Conservation (phyloP, 2,329 filamentous ascomycete species). For the Pezicula neosporulosa region DNA sequence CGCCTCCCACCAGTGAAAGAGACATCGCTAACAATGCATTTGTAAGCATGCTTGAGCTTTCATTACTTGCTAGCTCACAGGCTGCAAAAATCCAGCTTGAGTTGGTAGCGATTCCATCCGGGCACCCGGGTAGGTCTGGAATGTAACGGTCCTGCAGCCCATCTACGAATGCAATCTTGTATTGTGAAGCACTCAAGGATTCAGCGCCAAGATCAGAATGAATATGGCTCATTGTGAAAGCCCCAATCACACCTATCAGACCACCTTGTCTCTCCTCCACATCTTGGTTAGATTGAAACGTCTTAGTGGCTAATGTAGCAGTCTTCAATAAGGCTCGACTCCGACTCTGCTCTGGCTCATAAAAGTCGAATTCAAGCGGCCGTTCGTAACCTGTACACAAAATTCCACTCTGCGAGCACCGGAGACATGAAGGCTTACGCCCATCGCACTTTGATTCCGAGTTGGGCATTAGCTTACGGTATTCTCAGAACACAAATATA, state of each 20-base stretch:
- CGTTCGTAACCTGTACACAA: slow-evolving; percentile 7
- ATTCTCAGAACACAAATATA: too few relatives aligned
- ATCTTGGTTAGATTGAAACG: background rate
- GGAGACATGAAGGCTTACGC: slow-evolving; percentile 4
- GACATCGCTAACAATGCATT: slow-evolving; percentile 8
- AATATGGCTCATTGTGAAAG: too few relatives aligned
- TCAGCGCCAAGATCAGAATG: background rate
- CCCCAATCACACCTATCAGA: too few relatives aligned
- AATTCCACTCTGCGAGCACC: slow-evolving; percentile 5
- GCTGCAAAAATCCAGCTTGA: slow-evolving; percentile 3
- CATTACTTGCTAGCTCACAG: slow-evolving; percentile 2
- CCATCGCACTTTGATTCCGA: slow-evolving; percentile 8
- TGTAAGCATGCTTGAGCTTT: slow-evolving; percentile 4
- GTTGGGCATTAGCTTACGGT: too few relatives aligned
- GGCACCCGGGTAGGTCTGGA: background rate
- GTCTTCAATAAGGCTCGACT: background rate
- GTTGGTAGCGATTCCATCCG: background rate
- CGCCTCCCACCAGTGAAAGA: slow-evolving; percentile 2
- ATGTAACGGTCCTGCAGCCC: slow-evolving; percentile 9
- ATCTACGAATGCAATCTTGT: slow-evolving; percentile 4
- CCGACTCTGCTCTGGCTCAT: background rate
- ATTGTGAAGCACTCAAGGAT: slow-evolving; percentile 4
- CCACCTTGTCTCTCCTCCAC: background rate
- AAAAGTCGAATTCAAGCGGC: background rate
- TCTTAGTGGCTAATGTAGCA: background rate